Percentiles rank a stretch among this genome's conserved stretches.
phyloP scores from a whole-genome alignment of 192 early-diverging fungal species.

The Dissophora ornata region DNA sequence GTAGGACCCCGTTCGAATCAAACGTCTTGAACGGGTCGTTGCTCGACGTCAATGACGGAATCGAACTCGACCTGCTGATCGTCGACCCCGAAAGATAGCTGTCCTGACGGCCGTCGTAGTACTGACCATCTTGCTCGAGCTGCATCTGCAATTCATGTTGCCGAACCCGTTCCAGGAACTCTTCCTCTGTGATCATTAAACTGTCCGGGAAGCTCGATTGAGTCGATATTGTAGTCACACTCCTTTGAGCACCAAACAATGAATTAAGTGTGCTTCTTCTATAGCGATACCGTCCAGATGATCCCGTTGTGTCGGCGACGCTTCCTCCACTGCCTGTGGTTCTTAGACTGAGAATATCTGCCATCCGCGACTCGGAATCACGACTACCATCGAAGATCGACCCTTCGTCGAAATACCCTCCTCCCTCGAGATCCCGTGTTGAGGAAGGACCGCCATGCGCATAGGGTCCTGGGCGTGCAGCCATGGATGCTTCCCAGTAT shows the following conservation, averaged over 20 bases:
- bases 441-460: background rate
- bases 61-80: constrained; percentile 31
- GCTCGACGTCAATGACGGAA: constrained; percentile 45
- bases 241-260: background rate
- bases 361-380: constrained; percentile 48
- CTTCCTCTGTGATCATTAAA: constrained; percentile 20
- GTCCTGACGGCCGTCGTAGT: background rate
- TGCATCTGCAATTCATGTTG: constrained; percentile 23
- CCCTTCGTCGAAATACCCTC: constrained; percentile 18
- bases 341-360: constrained; percentile 39
- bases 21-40: constrained; percentile 53
- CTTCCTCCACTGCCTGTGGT: constrained; percentile 13
- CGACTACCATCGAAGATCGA: constrained; percentile 29
- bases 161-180: constrained; percentile 29
- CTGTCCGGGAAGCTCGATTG: constrained; percentile 29
- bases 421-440: constrained; percentile 1
- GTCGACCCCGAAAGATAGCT: background rate
- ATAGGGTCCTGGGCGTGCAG: constrained; percentile 25
- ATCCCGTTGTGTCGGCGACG: constrained; percentile 1
- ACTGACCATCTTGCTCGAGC: constrained; percentile 14
- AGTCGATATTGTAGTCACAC: constrained; percentile 12
- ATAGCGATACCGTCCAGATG: constrained; percentile 1
- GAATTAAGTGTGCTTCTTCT: constrained; percentile 34
- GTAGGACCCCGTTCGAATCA: constrained; percentile 33
- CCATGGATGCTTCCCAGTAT: constrained; percentile 49